Base-by-base conservation (phyloP, 495 filamentous ascomycete species). In the Venustampulla echinocandica region DNA sequence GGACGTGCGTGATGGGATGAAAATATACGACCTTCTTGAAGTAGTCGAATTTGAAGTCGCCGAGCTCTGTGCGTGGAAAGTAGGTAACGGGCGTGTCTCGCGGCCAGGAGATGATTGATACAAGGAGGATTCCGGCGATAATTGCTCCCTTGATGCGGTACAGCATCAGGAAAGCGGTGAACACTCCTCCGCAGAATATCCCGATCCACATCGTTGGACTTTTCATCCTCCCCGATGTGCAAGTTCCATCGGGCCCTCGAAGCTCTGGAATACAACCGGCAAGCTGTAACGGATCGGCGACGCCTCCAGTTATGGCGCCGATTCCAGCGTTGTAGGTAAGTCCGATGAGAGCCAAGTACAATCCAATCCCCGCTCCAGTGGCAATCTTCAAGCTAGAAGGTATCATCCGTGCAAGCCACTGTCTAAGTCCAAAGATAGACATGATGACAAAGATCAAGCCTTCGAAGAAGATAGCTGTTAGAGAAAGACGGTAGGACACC, bases 51-150 rank as follows among this genome's bases (percentile, higher is more conserved):
- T 58, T 67, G 59, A 63, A 67, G 44, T 85, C 66, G 21, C 85
- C 85, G 6, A 80, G 58, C 0, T 63, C 59, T 0, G 76, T 85
- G 50, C 88, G 71, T 0, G 85, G 85, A 63, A 90, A 90, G 54
- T 81, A 84, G 3, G 85, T 87, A 34, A 90, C 81, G 0, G 73
- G 57, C 2, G 84, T 87, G 4, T 69, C 61, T 14, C 85, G 74
- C 0, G 85, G 85, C 85, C 85, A 90, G 5, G 83, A 87, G 60
- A 88, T 87, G 59, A 90, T 81, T 25, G 82, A 86, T 14, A 90
- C 85, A 19, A 90, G 72, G 19, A 87, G 61, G 45, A 90, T 90
- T 20, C 85, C 85, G 21, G 73, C 70, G 54, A 90, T 87, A 44
- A 90, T 81, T 28, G 85, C 85, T 41, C 85, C 84, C 63, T 88